These are phyloP conservation scores for Solanum lycopersicoides DNA, from an alignment of 257 asterid species.

Conservation along the genomic window DNA sequence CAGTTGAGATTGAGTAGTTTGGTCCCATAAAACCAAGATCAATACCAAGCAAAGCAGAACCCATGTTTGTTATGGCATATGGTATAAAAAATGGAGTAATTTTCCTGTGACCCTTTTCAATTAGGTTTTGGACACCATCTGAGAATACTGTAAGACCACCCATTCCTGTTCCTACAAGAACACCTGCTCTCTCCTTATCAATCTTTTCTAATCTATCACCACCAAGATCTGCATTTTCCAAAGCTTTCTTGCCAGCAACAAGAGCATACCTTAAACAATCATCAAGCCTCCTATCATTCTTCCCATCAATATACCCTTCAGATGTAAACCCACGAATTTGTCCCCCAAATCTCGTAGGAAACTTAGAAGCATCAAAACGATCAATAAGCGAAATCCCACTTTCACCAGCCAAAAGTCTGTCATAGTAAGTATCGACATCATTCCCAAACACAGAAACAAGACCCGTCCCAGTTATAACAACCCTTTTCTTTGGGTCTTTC, in stretches of 20 bases:
- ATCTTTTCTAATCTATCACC: constrained; percentile 34
- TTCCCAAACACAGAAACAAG: constrained; percentile 48
- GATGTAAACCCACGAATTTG: constrained; percentile 44
- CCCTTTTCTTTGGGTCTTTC: constrained; percentile 47
- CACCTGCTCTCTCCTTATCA: constrained; percentile 82
- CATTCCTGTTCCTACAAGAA: constrained; percentile 92
- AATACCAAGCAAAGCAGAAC: constrained; percentile 86
- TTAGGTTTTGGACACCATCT: constrained; percentile 73
- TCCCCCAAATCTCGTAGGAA: constrained; percentile 49
- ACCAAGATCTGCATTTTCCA: constrained; percentile 43
- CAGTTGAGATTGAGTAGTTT: constrained; percentile 89
- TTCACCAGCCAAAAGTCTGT: constrained; percentile 37
- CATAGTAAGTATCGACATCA: constrained; percentile 32
- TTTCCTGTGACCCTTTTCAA: constrained; percentile 75
- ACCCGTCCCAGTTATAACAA: constrained; percentile 51
- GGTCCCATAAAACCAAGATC: constrained; percentile 98
- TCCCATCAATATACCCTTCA: constrained; percentile 49
- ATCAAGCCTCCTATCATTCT: constrained; percentile 50
- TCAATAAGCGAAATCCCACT: constrained; percentile 45
- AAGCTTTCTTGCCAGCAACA: constrained; percentile 49
- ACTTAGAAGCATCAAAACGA: constrained; percentile 48
- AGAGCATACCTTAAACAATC: constrained; percentile 46
- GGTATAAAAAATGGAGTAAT: constrained; percentile 93
- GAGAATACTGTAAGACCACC: constrained; percentile 89
- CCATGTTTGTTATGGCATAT: constrained; percentile 93